phyloP scores from a whole-genome alignment of 805 yeast genomes.

The Saturnispora quitensis region DNA sequence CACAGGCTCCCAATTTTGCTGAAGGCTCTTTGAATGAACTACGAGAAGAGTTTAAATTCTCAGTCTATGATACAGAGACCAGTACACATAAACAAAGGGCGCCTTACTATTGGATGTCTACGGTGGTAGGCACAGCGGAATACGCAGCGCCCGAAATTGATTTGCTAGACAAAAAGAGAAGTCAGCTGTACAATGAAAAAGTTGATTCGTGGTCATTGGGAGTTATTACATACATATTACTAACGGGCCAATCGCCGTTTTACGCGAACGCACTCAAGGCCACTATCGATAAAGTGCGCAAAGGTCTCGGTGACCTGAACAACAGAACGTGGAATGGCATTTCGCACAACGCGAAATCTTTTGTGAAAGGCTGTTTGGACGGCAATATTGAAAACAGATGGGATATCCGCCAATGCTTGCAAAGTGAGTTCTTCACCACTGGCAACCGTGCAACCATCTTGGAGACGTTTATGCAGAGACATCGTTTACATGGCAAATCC shows the following conservation, averaged over 20 bases:
- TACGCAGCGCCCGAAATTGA: conserved; percentile 69
- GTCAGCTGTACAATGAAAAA: conserved; percentile 34
- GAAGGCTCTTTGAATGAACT: background rate
- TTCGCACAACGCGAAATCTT: conserved; percentile 35
- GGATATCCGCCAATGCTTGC: conserved; percentile 4
- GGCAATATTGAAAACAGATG: conserved; percentile 26
- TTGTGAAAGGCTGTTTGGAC: conserved; percentile 33
- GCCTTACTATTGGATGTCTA: conserved; percentile 17
- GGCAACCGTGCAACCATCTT: conserved; percentile 2
- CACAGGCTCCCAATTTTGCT: conserved; percentile 4
- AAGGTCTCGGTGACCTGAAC: conserved; percentile 33
- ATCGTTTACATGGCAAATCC: background rate
- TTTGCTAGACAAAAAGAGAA: conserved; percentile 16
- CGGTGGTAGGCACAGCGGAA: conserved; percentile 44
- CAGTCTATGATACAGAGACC: background rate
- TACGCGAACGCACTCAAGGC: conserved; percentile 36
- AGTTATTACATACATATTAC: conserved; percentile 45
- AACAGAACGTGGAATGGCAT: conserved; percentile 35
- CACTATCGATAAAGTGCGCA: conserved; percentile 32
- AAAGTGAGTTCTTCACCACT: conserved; percentile 4
- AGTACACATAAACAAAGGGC: background rate
- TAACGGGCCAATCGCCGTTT: conserved; percentile 60
- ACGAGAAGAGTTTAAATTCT: background rate
- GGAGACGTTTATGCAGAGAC: background rate
- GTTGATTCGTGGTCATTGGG: conserved; percentile 71